Percentiles rank a stretch among this genome's conserved stretches.
Conservation (phyloP, 352 stramenopile species). For the Phytophthora pseudosyringae region DNA sequence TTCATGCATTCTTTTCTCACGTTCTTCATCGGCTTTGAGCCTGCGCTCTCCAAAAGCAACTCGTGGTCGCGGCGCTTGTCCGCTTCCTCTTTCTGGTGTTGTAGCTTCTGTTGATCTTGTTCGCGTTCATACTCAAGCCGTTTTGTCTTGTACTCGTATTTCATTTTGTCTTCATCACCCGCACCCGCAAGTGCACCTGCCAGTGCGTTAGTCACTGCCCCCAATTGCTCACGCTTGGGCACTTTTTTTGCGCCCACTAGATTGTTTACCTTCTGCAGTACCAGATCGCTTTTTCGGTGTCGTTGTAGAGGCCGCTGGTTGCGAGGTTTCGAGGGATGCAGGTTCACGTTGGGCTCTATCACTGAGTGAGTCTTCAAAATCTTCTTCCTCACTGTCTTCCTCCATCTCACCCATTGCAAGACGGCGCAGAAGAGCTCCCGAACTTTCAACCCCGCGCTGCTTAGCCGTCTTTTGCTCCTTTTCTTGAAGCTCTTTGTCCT, state of each 20-base stretch:
- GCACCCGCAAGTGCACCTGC: not conserved
- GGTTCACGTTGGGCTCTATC: not conserved
- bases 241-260: not conserved
- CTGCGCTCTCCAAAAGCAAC: not conserved
- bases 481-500: not conserved
- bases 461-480: conserved; percentile 5
- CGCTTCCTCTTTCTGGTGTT: not conserved
- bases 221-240: not conserved
- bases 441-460: conserved; percentile 6
- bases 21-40: not conserved
- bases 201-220: not conserved
- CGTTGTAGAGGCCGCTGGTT: no score
- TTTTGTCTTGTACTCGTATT: not conserved
- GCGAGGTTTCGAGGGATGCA: no score
- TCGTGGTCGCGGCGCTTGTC: not conserved
- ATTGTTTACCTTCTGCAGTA: not conserved
- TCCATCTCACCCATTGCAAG: conserved; percentile 15
- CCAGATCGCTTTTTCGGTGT: not conserved
- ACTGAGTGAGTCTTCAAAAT: no score
- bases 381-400: not conserved
- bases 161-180: not conserved
- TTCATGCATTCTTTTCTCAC: not conserved
- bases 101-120: not conserved
- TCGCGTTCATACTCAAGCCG: not conserved
- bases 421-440: conserved; percentile 2